Percentiles rank a stretch among this genome's conserved stretches.
phyloP scores from a whole-genome alignment of 2,329 filamentous ascomycete species.

The Aspergillus aculeatus region DNA sequence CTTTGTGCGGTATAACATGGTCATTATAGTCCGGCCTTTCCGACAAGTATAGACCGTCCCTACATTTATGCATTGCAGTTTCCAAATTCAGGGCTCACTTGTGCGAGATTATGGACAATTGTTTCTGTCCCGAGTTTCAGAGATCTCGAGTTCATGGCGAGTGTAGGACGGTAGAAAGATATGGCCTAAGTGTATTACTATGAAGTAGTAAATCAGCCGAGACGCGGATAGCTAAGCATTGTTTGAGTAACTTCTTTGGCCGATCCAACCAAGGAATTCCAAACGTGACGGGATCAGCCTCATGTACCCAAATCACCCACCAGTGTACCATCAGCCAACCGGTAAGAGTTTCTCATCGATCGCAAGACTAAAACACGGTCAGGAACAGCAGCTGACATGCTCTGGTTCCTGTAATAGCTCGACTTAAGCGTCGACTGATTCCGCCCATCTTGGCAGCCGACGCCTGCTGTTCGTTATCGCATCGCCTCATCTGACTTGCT shows the following conservation, averaged over 20 bases:
- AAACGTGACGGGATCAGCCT: background rate
- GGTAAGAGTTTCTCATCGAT: background rate
- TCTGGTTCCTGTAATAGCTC: background rate
- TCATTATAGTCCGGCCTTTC: background rate
- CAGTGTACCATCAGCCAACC: too few relatives aligned
- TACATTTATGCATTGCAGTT: too few relatives aligned
- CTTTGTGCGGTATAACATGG: background rate
- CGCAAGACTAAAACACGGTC: background rate
- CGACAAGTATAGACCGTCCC: background rate
- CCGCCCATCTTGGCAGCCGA: background rate
- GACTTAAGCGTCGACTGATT: conserved; percentile 3
- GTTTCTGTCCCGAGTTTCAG: too few relatives aligned
- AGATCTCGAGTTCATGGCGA: too few relatives aligned
- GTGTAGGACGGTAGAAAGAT: too few relatives aligned
- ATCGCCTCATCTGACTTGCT: conserved; percentile 3
- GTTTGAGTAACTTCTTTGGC: background rate
- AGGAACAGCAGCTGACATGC: background rate
- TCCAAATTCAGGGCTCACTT: too few relatives aligned
- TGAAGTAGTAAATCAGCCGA: too few relatives aligned
- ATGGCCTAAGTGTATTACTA: too few relatives aligned
- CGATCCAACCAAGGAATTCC: background rate
- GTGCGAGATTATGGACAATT: too few relatives aligned
- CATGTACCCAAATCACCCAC: background rate
- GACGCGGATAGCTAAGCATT: background rate
- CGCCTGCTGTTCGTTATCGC: conserved; percentile 1